These are phyloP conservation scores for Entonaema liquescens DNA, from an alignment of 495 filamentous ascomycete species.

Conservation along the genomic window DNA sequence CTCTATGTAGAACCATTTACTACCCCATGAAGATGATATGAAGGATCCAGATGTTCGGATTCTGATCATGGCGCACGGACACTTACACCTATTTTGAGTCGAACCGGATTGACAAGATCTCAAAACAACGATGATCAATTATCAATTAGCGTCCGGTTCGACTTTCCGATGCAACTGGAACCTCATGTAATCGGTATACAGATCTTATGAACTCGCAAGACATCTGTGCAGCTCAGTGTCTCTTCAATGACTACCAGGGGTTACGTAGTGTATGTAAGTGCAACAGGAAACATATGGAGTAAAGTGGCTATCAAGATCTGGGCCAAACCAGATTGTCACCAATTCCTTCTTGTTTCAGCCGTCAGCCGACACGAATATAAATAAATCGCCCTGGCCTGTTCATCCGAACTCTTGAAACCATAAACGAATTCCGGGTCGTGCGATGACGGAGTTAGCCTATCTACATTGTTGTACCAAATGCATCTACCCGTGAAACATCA, in stretches of 20 bases:
- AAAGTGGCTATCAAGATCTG: not conserved
- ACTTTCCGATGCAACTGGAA: constrained; percentile 3
- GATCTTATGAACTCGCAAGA: constrained; percentile 16
- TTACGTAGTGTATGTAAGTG: not conserved
- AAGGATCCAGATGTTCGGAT: not conserved
- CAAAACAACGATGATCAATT: constrained; percentile 19
- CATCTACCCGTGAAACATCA: constrained; percentile 29
- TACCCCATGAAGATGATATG: not conserved
- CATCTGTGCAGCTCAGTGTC: not conserved
- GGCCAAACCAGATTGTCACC: constrained; percentile 5
- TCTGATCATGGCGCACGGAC: not conserved
- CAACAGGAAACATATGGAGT: not conserved
- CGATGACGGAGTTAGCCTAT: constrained; percentile 2
- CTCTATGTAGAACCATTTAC: not conserved
- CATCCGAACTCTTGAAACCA: constrained; percentile 30
- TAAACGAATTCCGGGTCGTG: constrained; percentile 26
- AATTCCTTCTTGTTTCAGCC: constrained; percentile 27
- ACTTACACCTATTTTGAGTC: not conserved
- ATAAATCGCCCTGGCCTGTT: constrained; percentile 1
- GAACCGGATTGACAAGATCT: not conserved
- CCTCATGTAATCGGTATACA: not conserved
- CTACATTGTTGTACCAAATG: constrained; percentile 13
- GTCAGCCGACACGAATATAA: not conserved
- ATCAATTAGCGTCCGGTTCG: constrained; percentile 3
- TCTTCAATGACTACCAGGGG: not conserved